Evolutionary conservation across 1,284 basidiomycete genomes (phyloP), one percentile per base, ranked within the genome.

Genomic region (Thelephora terrestris): DNA sequence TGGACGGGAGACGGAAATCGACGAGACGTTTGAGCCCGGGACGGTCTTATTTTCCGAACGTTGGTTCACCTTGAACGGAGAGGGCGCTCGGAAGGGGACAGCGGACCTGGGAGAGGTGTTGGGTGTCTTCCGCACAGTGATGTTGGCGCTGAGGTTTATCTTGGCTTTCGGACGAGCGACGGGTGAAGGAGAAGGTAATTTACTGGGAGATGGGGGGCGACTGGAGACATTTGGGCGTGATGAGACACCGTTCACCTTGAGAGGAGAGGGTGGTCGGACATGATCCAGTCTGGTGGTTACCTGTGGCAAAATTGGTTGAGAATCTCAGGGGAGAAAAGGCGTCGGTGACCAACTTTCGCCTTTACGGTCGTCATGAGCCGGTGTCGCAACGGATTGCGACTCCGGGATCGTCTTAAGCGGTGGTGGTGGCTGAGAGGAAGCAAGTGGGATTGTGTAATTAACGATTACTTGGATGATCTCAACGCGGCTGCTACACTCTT

Each of bases 401-500:
- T 32, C 29, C 29, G 29, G 29, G 29, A 12, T 32, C 29, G 29
- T 32, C 14, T 12, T 3, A 32, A 14, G 14, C 29, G 6, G 14
- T 32, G 9, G 29, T 32, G 29, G 29, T 32, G 29, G 29, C 9
- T 10, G 29, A 32, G 29, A 27, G 29, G 14, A 32, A 14, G 29
- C 5, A 32, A 6, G 4, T 32, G 29, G 29, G 14, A 32, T 32
- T 32, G 29, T 10, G 12, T 14, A 32, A 32, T 32, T n/a, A n/a
- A n/a, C n/a, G n/a, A n/a, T 27, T 32, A 32, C 12, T 32, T 14
- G 6, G 29, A 32, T 14, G 29, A 32, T 32, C 78, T 78, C 45
- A 94, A 68, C 37, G 85, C 81, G 49, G 87, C 87, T 35, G 70
- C 61, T 3, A 92, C 86, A 48, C 87, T 84, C 69, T 90, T 90